Conservation (phyloP, 2,329 filamentous ascomycete genomes). For the Verticillium klebahnii region DNA sequence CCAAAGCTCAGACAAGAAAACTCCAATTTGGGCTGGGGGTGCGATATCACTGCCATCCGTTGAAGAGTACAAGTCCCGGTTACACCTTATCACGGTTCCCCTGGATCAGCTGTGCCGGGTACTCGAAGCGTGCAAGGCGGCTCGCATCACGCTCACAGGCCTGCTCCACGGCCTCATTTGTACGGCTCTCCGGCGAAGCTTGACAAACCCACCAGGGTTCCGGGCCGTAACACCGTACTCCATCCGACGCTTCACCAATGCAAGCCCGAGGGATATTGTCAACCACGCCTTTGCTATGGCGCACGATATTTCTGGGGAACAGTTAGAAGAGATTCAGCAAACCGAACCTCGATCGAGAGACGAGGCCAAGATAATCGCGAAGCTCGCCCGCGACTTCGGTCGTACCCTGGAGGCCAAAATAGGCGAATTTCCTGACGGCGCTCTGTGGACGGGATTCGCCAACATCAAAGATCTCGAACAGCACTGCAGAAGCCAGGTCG, state of each 20-base stretch:
- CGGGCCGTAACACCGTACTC: neutral
- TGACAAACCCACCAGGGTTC: neutral
- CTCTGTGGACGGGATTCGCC: neutral
- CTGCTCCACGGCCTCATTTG: neutral
- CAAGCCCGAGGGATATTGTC: neutral
- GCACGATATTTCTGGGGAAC: neutral
- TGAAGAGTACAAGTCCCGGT: neutral
- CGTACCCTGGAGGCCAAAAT: neutral
- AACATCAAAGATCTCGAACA: neutral
- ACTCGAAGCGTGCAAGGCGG: neutral
- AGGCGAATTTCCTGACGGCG: neutral
- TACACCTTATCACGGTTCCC: neutral
- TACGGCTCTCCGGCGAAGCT: neutral
- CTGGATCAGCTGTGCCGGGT: neutral
- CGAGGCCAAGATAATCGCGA: neutral
- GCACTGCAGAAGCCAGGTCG: neutral
- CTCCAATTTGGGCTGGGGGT: neutral
- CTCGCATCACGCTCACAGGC: neutral
- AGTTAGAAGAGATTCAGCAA: neutral
- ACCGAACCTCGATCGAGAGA: neutral
- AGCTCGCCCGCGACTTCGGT: neutral
- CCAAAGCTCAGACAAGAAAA: neutral
- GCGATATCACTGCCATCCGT: neutral
- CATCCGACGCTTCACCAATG: neutral
- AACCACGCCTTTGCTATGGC: neutral